These are phyloP conservation scores for Rosa hybrid DNA, from an alignment of 331 rosid species.

Conservation along the genomic window DNA sequence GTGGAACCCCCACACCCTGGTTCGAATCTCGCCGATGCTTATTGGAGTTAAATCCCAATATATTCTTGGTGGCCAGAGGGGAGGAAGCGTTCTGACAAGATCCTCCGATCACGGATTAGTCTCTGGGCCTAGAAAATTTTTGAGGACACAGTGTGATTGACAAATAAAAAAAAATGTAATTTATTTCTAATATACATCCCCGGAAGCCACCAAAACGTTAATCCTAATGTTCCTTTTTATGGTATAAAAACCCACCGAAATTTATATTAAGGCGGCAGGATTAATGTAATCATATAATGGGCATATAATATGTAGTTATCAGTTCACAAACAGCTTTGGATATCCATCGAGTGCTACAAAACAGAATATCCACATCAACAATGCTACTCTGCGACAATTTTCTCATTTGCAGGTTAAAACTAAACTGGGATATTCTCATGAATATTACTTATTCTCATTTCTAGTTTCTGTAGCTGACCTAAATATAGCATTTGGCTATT, in stretches of 20 bases:
- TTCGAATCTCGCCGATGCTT: too few species aligned
- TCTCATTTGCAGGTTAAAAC: background rate
- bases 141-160: too few species aligned
- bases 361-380: constrained; percentile 19
- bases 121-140: too few species aligned
- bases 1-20: too few species aligned
- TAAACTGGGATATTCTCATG: constrained; percentile 48
- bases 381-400: constrained; percentile 28
- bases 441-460: constrained; percentile 44
- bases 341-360: background rate
- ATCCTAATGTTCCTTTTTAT: background rate
- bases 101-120: too few species aligned
- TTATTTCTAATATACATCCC: background rate
- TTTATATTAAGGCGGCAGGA: background rate
- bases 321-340: background rate
- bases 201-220: background rate
- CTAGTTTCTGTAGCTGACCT: constrained; percentile 24
- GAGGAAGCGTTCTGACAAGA: too few species aligned
- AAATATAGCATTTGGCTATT: background rate
- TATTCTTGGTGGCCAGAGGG: too few species aligned
- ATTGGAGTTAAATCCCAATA: too few species aligned
- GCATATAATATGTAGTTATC: background rate
- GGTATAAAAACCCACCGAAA: background rate
- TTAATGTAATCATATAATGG: background rate
- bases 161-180: background rate